Base-by-base conservation (phyloP, 2,329 filamentous ascomycete genomes). In the Colletotrichum tropicale region DNA sequence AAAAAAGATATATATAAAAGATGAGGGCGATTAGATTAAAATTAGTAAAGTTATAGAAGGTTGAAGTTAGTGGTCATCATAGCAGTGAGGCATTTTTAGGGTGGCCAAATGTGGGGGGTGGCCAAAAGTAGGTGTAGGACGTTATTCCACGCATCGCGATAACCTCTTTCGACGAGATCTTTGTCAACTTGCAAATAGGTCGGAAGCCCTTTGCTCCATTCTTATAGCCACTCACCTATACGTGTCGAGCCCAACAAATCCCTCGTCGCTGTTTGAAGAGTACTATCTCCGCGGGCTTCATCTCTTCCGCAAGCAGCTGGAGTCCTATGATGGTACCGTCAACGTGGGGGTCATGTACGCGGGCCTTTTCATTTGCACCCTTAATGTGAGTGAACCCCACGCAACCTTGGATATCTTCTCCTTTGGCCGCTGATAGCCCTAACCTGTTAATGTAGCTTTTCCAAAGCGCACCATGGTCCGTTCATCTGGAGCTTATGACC, bases 391-490 rank as follows among this genome's bases (percentile, higher is more conserved):
- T 58, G n/a, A 48, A 13, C 43, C 1, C 0, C n/a, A 13, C 9
- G n/a, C 0, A 8, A 0, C 43, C 43, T 21, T 0, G 10, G 5
- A 0, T 1, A 13, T 21, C 3, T 3, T 28, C 6, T 3, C 4
- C 13, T 4, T 26, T 58, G 0, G 24, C 55, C 3, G 55, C 21
- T 58, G 8, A 28, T 16, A 18, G 3, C 1, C 8, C 0, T 24
- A 24, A 48, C 55, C 21, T 16, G 0, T 28, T 0, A 28, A 28
- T 28, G 13, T 0, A 58, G 55, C 55, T 58, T 28, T 58, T 58
- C 24, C 55, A 58, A 58, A 58, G 55, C 55, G 55, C 55, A 6
- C 55, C 21, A 7, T 58, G 55, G 55, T 58, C 55, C 2, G 55
- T 58, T 18, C 55, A 58, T 28, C 26, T 58, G 13, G 55, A 58